Evolutionary conservation across 441 rosid species (phyloP), one percentile per base, ranked within the genome.

Genomic region (Pelargonium cotyledonis): DNA sequence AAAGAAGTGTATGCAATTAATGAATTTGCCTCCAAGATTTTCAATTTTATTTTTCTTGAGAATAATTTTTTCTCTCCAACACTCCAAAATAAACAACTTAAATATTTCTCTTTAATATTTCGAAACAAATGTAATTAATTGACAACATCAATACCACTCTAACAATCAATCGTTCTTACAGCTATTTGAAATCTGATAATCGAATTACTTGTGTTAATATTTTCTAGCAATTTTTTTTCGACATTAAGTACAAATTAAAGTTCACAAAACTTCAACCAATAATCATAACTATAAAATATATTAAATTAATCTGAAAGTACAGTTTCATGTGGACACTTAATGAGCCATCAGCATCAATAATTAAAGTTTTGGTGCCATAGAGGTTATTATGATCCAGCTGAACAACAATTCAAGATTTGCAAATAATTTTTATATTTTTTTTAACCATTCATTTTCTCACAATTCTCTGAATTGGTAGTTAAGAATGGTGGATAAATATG

Each of bases 1-100:
- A 76, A 74, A 79, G 83, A 74, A 84, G 83, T 85, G 82, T 79
- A 74, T 78, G 89, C 86, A 85, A 87, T 86, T 85, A 77, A 88
- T 88, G 91, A 70, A 71, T 85, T 90, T 80, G 89, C 80, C 73
- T 84, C 91, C 96, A 85, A 80, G 79, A 70, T 67, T 72, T 78
- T 58, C 67, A 49, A 8, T 44, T 4, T 44, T 44, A 44, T 44
- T 8, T 44, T 44, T 8, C 67, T 47, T 55, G 51, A 73, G 29
- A 51, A 65, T 31, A 40, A n/a, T 23, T 61, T 35, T 2, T 26
- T 29, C 43, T 21, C 67, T 47, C 18, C 5, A 16, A 8, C 49
- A 1, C 49, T 1, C 49, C 49, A 44, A 44, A 8, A 26, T 51
- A 14, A n/a, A 31, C 46, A 11, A 60, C 68, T 68, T 67, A 74